phyloP scores from a whole-genome alignment of 352 stramenopile species.

The Aphanomyces invadans region DNA sequence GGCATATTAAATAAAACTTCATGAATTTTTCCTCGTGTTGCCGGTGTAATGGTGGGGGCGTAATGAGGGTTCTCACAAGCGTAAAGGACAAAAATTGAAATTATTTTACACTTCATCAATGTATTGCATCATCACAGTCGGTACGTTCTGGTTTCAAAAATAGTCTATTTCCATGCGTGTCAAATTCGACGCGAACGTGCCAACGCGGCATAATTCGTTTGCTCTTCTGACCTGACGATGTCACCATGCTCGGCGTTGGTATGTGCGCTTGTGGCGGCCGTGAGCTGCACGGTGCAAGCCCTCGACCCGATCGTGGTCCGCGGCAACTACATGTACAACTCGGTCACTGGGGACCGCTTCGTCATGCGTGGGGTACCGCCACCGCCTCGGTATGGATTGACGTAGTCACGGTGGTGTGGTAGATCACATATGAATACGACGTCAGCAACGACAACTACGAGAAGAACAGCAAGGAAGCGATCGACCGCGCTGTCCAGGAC shows the following conservation, averaged over 20 bases:
- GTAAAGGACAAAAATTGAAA: no score
- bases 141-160: no score
- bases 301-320: slow-evolving; percentile 50
- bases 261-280: not conserved
- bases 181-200: no score
- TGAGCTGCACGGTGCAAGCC: not conserved
- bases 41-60: no score
- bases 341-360: slow-evolving; percentile 71
- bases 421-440: slow-evolving; percentile 83
- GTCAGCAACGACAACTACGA: slow-evolving; percentile 81
- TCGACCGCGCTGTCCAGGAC: slow-evolving; percentile 51
- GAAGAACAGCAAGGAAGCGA: slow-evolving; percentile 71
- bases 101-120: no score
- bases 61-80: no score
- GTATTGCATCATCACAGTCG: no score
- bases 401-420: slow-evolving; percentile 29
- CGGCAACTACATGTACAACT: slow-evolving; percentile 84
- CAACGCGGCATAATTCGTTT: slow-evolving; percentile 9
- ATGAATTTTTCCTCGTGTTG: no score
- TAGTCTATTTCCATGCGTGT: no score
- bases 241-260: slow-evolving; percentile 1
- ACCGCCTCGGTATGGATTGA: no score
- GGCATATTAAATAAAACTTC: no score
- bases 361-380: slow-evolving; percentile 67
- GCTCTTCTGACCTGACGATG: not conserved